Conservation (phyloP, 805 yeast species). For the Kazachstania viticola region DNA sequence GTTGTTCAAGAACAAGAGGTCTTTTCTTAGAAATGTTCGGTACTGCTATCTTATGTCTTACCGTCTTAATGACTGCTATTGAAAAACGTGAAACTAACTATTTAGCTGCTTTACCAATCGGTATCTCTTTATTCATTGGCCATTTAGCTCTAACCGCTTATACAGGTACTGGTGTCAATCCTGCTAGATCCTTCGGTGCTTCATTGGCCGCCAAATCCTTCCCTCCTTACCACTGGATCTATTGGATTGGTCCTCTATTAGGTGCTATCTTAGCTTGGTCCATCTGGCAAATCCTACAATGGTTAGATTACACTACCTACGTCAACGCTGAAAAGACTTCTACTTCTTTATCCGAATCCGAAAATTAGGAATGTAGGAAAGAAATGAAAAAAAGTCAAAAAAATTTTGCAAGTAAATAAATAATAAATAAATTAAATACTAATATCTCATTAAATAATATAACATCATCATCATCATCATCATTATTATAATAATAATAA, state of each 20-base stretch:
- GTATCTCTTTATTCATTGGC: constrained; percentile 69
- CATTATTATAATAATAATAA: too few relatives aligned
- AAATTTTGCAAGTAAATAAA: not conserved
- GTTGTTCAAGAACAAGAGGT: constrained; percentile 62
- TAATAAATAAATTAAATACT: too few relatives aligned
- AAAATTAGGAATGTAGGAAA: too few relatives aligned
- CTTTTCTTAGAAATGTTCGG: constrained; percentile 74
- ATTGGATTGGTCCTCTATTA: constrained; percentile 80
- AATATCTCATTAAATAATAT: constrained; percentile 5
- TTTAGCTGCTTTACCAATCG: constrained; percentile 76
- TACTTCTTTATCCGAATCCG: too few relatives aligned
- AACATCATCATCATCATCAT: too few relatives aligned
- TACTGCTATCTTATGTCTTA: constrained; percentile 57
- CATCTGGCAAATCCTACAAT: constrained; percentile 55
- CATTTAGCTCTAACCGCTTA: constrained; percentile 72
- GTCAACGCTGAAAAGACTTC: constrained; percentile 11
- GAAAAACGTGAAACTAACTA: constrained; percentile 67
- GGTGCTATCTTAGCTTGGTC: constrained; percentile 59
- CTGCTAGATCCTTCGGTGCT: constrained; percentile 85
- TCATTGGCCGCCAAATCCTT: constrained; percentile 58
- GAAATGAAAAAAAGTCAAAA: constrained; percentile 3
- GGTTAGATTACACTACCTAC: constrained; percentile 54
- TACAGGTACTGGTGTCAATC: constrained; percentile 89
- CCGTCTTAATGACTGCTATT: constrained; percentile 75
- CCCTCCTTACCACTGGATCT: constrained; percentile 83